Evolutionary conservation across 192 early-diverging fungal genomes (phyloP).

Genomic region (Podila epigama): DNA sequence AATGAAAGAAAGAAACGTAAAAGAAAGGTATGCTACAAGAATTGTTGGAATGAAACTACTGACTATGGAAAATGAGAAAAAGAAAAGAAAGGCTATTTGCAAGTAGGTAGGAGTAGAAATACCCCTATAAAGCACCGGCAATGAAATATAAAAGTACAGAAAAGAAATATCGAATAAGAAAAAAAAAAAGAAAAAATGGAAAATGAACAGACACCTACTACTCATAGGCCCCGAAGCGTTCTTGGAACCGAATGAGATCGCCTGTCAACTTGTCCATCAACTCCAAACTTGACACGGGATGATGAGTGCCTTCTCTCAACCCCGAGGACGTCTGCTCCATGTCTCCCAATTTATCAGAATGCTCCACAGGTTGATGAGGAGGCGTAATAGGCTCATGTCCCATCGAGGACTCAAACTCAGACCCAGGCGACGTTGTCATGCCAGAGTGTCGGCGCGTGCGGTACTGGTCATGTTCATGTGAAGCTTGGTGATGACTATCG

Average conservation of each 20-base stretch:
- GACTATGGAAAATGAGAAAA: background rate
- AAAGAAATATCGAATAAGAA: background rate
- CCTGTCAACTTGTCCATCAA: conserved; percentile 60
- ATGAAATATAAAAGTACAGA: background rate
- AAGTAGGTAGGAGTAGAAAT: too few relatives aligned
- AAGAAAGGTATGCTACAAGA: conserved; percentile 3
- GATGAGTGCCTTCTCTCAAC: background rate
- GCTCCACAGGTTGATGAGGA: conserved; percentile 31
- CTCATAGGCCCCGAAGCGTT: conserved; percentile 46
- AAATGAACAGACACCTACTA: background rate
- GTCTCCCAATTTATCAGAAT: background rate
- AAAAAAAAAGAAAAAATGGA: background rate
- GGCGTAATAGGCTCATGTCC: conserved; percentile 39
- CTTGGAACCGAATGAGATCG: conserved; percentile 60
- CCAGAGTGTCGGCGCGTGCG: background rate
- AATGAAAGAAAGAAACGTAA: background rate
- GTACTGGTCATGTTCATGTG: background rate
- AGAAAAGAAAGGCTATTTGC: too few relatives aligned
- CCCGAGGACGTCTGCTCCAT: background rate
- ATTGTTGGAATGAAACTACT: background rate
- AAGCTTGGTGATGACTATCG: background rate
- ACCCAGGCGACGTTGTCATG: background rate
- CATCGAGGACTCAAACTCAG: conserved; percentile 6
- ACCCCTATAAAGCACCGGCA: background rate
- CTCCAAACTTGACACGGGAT: conserved; percentile 37